Evolutionary conservation across 495 filamentous ascomycete species (phyloP), one percentile per base, ranked within the genome.

Genomic region (Parathielavia appendiculata): DNA sequence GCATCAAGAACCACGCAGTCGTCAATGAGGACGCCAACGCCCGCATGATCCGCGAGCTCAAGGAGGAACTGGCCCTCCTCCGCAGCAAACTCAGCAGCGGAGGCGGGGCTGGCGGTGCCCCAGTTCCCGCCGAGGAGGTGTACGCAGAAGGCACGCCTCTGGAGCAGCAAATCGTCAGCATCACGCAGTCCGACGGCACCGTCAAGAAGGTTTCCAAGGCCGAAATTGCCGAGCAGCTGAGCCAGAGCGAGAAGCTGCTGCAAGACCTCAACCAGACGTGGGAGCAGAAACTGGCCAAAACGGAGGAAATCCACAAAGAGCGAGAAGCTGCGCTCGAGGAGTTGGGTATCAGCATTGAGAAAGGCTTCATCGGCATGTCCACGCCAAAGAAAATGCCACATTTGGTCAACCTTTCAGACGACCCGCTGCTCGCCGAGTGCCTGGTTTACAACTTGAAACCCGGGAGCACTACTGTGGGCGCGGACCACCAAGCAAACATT

Each of bases 1-100:
- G 93, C 63, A 99, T 99, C 79, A 97, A 97, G 89, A 97, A 99
- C 75, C 95, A 99, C 70, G 93, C 93, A 39, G 95, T 99, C 30
- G 88, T 99, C 70, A 99, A 99, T 76, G 93, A 99, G 69, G 93
- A 97, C 75, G 91, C 93, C 43, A 99, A 99, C 69, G 93, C 93
- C 59, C 85, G 92, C 57, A 99, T 99, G 93, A 97, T 99, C 58
- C 81, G 93, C 65, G 93, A 99, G 66, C 75, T 99, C 56, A 99
- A 97, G 71, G 93, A 99, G 68, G 93, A 99, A 65, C 73, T 99
- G 59, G 83, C 90, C 5, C 79, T 93, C 52, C 76, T 99, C 34
- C 80, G 93, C 63, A 86, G 88, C 62, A 97, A 97, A 67, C 80
- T 99, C 14, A 86, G 85, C 57, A 84, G 88, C 50, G 88, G 86